phyloP scores from a whole-genome alignment of 2,329 filamentous ascomycete genomes.

The Diaporthe citri region DNA sequence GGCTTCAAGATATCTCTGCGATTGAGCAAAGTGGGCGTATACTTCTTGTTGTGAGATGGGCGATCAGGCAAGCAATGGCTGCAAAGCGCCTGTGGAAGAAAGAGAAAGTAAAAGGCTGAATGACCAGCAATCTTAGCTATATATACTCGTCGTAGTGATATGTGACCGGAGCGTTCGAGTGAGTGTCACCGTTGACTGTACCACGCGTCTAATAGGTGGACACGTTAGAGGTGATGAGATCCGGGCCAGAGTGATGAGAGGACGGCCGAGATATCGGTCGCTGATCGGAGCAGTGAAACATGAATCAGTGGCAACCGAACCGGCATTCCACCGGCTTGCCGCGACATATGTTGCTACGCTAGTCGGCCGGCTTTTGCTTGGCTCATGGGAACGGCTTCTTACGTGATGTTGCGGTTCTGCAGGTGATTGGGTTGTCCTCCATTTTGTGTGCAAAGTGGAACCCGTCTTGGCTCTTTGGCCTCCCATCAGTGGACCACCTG shows the following conservation, averaged over 20 bases:
- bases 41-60: not conserved
- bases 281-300: constrained; percentile 9
- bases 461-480: not conserved
- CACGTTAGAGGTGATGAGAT: not conserved
- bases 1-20: not conserved
- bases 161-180: not conserved
- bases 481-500: not conserved
- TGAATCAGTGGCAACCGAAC: not conserved
- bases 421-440: not conserved
- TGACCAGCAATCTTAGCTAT: not conserved
- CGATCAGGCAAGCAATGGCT: not conserved
- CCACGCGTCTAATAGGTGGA: not conserved
- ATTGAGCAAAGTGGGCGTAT: too few relatives aligned
- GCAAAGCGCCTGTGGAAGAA: not conserved
- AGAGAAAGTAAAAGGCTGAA: too few relatives aligned
- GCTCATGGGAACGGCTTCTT: constrained; percentile 2
- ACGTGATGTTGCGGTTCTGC: not conserved
- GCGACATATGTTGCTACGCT: not conserved
- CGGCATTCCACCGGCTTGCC: constrained; percentile 3
- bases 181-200: not conserved
- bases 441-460: not conserved
- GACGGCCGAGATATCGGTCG: not conserved
- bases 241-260: not conserved
- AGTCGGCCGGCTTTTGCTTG: constrained; percentile 12
- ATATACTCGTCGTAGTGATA: not conserved